These are phyloP conservation scores for Fusarium acutatum DNA, from an alignment of 2,329 filamentous ascomycete genomes.

Conservation along the genomic window DNA sequence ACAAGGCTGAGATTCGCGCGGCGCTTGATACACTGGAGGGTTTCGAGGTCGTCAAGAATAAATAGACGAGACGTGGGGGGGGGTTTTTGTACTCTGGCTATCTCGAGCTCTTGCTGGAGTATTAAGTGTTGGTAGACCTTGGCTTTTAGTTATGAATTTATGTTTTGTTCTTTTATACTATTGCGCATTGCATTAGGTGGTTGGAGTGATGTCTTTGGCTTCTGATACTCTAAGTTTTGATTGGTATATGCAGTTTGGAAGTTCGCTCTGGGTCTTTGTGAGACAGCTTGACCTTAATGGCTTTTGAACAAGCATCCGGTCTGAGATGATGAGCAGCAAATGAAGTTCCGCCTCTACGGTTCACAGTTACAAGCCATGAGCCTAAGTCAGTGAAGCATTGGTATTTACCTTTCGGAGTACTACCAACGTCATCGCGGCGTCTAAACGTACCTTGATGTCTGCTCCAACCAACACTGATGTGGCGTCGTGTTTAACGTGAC, in stretches of 20 bases:
- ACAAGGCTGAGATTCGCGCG: conserved; percentile 38
- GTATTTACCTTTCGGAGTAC: not conserved
- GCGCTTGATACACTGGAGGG: conserved; percentile 33
- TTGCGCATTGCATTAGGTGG: not conserved
- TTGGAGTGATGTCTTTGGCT: not conserved
- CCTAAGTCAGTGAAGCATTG: accelerated
- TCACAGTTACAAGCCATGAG: accelerated
- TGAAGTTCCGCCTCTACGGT: accelerated
- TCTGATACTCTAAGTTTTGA: not conserved
- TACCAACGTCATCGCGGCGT: not conserved
- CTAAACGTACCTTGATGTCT: not conserved
- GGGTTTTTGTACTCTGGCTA: not conserved
- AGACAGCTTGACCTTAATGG: not conserved
- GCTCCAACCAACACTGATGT: not conserved
- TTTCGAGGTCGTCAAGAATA: conserved; percentile 32
- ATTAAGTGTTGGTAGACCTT: not conserved
- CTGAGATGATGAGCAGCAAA: accelerated
- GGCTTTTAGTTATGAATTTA: not conserved
- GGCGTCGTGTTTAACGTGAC: not conserved
- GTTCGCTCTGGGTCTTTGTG: accelerated
- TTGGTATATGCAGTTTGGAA: accelerated
- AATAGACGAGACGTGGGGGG: not conserved
- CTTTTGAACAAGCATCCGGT: not conserved
- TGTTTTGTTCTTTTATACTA: not conserved
- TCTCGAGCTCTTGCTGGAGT: not conserved